Evolutionary conservation across 768 basidiomycete species (phyloP).

Genomic region (Kwoniella newhampshirensis): DNA sequence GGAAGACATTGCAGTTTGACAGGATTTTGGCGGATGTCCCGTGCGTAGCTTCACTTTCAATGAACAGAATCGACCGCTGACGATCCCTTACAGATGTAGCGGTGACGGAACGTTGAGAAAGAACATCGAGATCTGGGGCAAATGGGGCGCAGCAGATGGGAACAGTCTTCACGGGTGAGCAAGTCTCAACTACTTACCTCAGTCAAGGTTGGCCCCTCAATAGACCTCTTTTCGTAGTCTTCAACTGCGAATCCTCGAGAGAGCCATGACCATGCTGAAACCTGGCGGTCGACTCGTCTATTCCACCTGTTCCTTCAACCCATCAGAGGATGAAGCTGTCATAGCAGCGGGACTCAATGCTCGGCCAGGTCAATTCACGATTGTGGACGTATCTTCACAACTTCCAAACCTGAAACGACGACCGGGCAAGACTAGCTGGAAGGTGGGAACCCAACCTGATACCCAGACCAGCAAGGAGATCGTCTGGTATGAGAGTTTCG

Average conservation of each 20-base stretch:
- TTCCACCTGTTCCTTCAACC: conserved; percentile 96
- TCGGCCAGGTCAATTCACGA: conserved; percentile 64
- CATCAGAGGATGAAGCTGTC: conserved; percentile 95
- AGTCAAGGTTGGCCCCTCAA: conserved; percentile 34
- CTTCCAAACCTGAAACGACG: conserved; percentile 71
- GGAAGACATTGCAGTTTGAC: conserved; percentile 70
- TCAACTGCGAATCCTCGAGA: conserved; percentile 85
- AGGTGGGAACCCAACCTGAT: conserved; percentile 59
- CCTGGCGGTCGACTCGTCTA: conserved; percentile 91
- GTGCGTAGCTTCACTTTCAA: conserved; percentile 57
- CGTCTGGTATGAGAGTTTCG: conserved; percentile 57
- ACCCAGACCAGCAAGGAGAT: conserved; percentile 12
- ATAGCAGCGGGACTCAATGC: conserved; percentile 75
- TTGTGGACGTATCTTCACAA: conserved; percentile 73
- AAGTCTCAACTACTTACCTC: too few species aligned
- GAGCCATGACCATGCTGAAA: conserved; percentile 85
- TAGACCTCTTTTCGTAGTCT: conserved; percentile 59
- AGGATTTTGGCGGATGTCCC: conserved; percentile 95
- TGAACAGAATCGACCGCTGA: conserved; percentile 17
- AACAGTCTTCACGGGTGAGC: conserved; percentile 85
- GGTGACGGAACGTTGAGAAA: conserved; percentile 96
- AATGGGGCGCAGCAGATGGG: conserved; percentile 83
- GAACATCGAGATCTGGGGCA: conserved; percentile 91
- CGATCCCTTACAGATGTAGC: conserved; percentile 59
- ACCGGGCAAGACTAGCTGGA: conserved; percentile 77